Evolutionary conservation across 2,329 filamentous ascomycete species (phyloP).

Genomic region (Neocatenulostroma microsporum): DNA sequence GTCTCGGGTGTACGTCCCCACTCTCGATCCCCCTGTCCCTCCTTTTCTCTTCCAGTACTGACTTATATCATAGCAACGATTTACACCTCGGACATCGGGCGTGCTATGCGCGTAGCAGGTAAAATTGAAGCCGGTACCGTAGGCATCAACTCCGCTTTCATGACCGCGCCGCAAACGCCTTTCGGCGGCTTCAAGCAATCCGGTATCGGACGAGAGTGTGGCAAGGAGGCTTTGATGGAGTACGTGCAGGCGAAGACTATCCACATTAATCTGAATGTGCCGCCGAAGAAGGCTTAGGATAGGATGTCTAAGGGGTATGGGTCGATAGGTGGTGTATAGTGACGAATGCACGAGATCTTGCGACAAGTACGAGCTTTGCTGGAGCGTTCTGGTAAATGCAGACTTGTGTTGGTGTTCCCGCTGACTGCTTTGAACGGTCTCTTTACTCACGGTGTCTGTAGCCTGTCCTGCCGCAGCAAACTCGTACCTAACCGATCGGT

Average conservation of each 20-base stretch:
- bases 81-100: constrained; percentile 59
- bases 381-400: no score
- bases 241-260: constrained; percentile 29
- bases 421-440: no score
- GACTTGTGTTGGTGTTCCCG: no score
- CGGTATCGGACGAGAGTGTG: constrained; percentile 44
- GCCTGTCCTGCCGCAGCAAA: no score
- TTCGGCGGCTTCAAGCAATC: constrained; percentile 48
- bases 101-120: constrained; percentile 34
- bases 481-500: no score
- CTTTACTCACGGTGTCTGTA: no score
- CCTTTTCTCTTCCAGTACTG: no score
- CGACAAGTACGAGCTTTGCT: no score
- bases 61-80: constrained; percentile 58
- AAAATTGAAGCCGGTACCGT: constrained; percentile 52
- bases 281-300: no score
- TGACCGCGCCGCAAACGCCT: constrained; percentile 29
- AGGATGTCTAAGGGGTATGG: no score
- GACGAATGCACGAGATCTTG: no score
- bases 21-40: neutral
- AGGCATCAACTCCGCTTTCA: constrained; percentile 38
- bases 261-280: constrained; percentile 27
- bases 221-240: constrained; percentile 20
- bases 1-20: constrained; percentile 38
- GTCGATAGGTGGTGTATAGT: no score